These are phyloP conservation scores for Amesomyces nigricolor DNA, from an alignment of 2,329 filamentous ascomycete species.

Conservation along the genomic window DNA sequence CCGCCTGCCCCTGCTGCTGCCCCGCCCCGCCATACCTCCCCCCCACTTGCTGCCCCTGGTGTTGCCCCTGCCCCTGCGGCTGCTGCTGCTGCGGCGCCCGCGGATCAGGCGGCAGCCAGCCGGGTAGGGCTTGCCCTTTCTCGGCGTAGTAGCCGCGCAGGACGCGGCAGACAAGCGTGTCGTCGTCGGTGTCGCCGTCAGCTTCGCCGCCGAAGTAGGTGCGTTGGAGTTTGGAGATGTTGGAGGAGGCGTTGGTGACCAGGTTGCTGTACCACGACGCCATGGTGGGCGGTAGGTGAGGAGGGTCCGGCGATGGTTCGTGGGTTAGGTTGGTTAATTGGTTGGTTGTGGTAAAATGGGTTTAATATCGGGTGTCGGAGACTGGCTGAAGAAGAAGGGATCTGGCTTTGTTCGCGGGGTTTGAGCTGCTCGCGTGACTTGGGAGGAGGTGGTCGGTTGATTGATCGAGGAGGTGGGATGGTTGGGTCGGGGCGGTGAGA, in stretches of 20 bases:
- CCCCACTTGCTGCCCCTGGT: conserved; percentile 32
- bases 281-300: conserved; percentile 41
- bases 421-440: not conserved
- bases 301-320: no score
- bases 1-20: conserved; percentile 25
- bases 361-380: not conserved
- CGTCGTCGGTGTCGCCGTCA: conserved; percentile 74
- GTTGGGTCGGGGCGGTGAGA: no score
- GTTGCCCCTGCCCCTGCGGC: conserved; percentile 45
- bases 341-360: not conserved
- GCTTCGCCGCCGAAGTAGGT: conserved; percentile 62
- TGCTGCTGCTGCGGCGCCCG: conserved; percentile 58
- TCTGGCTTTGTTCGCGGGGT: not conserved
- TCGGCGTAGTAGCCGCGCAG: conserved; percentile 90
- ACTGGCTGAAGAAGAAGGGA: no score
- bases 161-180: conserved; percentile 90
- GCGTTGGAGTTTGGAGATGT: conserved; percentile 60
- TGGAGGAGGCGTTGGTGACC: conserved; percentile 58
- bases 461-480: not conserved
- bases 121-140: conserved; percentile 72
- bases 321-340: not conserved
- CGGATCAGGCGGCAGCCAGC: conserved; percentile 88
- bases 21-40: conserved; percentile 48
- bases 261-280: conserved; percentile 77
- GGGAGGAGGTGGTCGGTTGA: not conserved